These are phyloP conservation scores for Venturia pyrina DNA, from an alignment of 2,329 filamentous ascomycete genomes.

Conservation along the genomic window DNA sequence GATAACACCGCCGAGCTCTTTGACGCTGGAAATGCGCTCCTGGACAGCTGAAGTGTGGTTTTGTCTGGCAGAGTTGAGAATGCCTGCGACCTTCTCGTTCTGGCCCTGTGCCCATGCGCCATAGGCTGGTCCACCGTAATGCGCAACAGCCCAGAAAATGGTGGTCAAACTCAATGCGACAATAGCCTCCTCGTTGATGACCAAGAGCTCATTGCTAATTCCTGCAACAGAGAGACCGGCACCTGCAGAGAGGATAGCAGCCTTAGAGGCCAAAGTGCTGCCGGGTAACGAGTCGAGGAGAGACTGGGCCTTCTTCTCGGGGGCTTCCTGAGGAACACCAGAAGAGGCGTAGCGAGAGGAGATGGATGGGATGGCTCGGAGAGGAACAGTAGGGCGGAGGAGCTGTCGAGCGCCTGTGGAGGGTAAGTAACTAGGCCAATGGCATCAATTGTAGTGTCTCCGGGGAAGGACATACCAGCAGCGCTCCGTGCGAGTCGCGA, in stretches of 20 bases:
- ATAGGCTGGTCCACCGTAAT: conserved; percentile 89
- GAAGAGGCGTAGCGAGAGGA: conserved; percentile 61
- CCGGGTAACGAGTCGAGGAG: conserved; percentile 90
- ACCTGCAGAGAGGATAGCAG: conserved; percentile 87
- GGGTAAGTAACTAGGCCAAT: conserved; percentile 29
- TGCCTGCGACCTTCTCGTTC: conserved; percentile 84
- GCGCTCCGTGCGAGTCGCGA: conserved; percentile 94
- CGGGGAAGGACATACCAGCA: conserved; percentile 59
- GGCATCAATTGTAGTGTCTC: conserved; percentile 22
- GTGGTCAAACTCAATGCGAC: conserved; percentile 85
- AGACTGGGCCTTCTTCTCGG: conserved; percentile 94
- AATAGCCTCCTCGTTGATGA: conserved; percentile 97
- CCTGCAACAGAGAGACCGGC: conserved; percentile 87
- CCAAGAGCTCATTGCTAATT: conserved; percentile 99
- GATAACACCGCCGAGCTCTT: conserved; percentile 89
- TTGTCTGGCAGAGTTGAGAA: conserved; percentile 85
- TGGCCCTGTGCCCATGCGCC: conserved; percentile 83
- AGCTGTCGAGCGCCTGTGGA: conserved; percentile 65
- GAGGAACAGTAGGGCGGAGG: conserved; percentile 65
- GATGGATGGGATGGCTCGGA: conserved; percentile 66
- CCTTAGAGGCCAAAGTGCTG: conserved; percentile 88
- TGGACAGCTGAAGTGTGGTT: conserved; percentile 96
- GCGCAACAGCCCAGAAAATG: conserved; percentile 86
- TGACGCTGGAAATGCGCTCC: conserved; percentile 84
- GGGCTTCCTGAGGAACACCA: conserved; percentile 69